Conservation (phyloP, 768 basidiomycete species). For the Serendipita vermifera region DNA sequence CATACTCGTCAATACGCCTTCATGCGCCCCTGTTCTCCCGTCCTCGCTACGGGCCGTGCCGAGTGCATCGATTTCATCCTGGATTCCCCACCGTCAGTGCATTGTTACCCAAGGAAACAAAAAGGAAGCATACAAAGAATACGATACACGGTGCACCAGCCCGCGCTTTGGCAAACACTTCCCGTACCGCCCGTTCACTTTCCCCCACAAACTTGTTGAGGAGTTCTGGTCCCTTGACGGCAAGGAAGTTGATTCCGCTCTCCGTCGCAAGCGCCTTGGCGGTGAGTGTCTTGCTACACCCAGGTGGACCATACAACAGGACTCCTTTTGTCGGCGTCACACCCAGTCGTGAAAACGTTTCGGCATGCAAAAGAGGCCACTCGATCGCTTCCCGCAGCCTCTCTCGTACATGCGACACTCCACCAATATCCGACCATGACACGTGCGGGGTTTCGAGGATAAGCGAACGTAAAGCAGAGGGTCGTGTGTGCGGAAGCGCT, state of each 20-base stretch:
- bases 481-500: slow-evolving; percentile 68
- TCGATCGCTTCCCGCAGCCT: slow-evolving; percentile 85
- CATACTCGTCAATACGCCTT: slow-evolving; percentile 84
- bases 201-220: slow-evolving; percentile 96
- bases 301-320: slow-evolving; percentile 87
- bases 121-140: slow-evolving; percentile 63
- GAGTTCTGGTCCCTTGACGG: slow-evolving; percentile 96
- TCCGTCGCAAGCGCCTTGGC: slow-evolving; percentile 88
- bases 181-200: slow-evolving; percentile 87
- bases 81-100: background rate
- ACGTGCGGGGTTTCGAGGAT: slow-evolving; percentile 78
- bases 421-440: slow-evolving; percentile 79
- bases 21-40: slow-evolving; percentile 47
- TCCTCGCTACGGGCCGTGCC: slow-evolving; percentile 57
- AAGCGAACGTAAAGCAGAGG: slow-evolving; percentile 88
- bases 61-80: slow-evolving; percentile 97
- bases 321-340: slow-evolving; percentile 82
- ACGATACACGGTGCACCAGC: slow-evolving; percentile 90
- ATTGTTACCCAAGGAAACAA: background rate
- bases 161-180: slow-evolving; percentile 90
- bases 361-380: slow-evolving; percentile 84
- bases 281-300: slow-evolving; percentile 92
- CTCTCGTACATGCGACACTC: slow-evolving; percentile 67
- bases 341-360: slow-evolving; percentile 76
- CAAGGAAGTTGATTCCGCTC: slow-evolving; percentile 89